Evolutionary conservation across 2,329 filamentous ascomycete genomes (phyloP), one percentile per base, ranked within the genome.

Genomic region (Pseudohalonectria lignicola): DNA sequence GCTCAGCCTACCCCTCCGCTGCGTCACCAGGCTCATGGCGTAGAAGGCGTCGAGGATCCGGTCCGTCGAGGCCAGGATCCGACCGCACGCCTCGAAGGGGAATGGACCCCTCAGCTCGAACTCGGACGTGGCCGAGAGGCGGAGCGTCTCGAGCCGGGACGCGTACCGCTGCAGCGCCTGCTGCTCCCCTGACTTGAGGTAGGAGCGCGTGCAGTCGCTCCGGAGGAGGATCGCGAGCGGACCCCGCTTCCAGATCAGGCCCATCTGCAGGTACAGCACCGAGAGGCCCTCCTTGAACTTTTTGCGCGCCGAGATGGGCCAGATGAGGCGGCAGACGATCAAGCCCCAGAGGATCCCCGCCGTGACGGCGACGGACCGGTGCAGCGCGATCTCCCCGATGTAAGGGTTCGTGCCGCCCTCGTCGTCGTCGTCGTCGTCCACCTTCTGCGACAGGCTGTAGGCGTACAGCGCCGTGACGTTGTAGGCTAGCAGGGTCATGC

Each of bases 391-490:
- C 41, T 93, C 80, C 46, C 81, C 76, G 44, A 98, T 95, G 29
- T 88, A 72, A 0, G 92, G 92, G 42, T 82, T 74, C 4, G 78
- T 68, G 5, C 87, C 88, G 20, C 87, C 87, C 59, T 96, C 88
- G 46, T 94, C 87, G 33, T 93, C 86, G 41, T 93, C 79, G 39
- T 86, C 81, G 34, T 87, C 79, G 4, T 82, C 76, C 34, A 94
- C 86, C 43, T 74, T 74, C 44, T 86, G 80, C 1, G 83, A 82
- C 9, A 96, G 69, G 39, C 85, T 92, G 61, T 96, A 98, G 9
- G 88, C 86, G 56, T 98, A 98, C 3, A 98, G 71, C 7, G 86
- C 86, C 15, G 86, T 90, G 31, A 98, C 79, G 53, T 98, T 98
- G 67, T 96, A 98, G 1, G 90, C 94, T 33, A 98, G 73, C 53